Base-by-base conservation (phyloP, 805 yeast genomes). In the Candida nonsorbophila region DNA sequence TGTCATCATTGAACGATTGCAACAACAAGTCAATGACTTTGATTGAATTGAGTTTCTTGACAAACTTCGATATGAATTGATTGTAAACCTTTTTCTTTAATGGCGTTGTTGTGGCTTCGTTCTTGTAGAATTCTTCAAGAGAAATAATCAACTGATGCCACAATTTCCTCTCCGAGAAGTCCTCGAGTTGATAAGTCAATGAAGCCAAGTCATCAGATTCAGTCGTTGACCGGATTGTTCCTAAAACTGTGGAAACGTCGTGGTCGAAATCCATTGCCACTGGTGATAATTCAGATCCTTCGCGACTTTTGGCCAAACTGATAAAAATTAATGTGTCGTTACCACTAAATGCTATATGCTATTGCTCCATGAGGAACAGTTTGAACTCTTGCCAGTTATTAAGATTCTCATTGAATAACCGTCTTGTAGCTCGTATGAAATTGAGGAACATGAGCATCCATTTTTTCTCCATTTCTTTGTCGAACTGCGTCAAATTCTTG, bases 111-210 rank as follows among this genome's bases (percentile, higher is more conserved):
- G 62, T 62, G 11, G 35, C 20, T 19, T 34, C 30, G 6, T 23
- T 4, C 14, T 26, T 22, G 60, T 75, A 90, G 49, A 88, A 72
- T 38, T 69, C 70, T 20, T 62, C 63, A 33, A 92, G 63, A 5
- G 74, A 58, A 37, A 74, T 73, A 2, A 96, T 84, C 51, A 92
- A 71, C 64, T 92, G 97, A 61, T 82, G 94, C 97, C 97, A 92
- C 52, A 90, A 71, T 55, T 86, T 87, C 44, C 95, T 69, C 49
- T 87, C 95, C 59, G 85, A 83, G 33, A 68, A 66, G 45, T 86
- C 95, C 49, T 88, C 97, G 51, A 90, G 72, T 30, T 74, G 72
- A 49, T 74, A 79, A 44, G 82, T 71, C 6, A 68, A 53, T 16
- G 77, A 72, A 7, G 76, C 64, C 29, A 87, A 63, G 22, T 79